A percentile compares a stretch with the other conserved stretches of the same genome.
Evolutionary conservation across 768 basidiomycete species (phyloP).

Genomic region (Hemileccinum impolitum): DNA sequence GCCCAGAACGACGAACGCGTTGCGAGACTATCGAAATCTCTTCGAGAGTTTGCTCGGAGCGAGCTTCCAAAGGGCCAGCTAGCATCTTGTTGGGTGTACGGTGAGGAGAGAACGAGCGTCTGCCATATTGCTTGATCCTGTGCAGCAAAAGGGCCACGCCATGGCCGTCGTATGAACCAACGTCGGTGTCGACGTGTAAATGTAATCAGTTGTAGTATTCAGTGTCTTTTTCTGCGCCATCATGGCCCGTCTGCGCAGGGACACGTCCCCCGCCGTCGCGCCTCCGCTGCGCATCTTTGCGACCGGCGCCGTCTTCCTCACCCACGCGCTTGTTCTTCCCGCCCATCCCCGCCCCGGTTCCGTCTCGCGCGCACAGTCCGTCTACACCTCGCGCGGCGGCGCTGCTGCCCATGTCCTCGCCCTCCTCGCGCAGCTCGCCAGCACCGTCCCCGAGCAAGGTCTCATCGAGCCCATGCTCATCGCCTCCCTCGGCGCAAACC

Average conservation of each 20-base stretch:
- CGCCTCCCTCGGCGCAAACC: constrained; percentile 69
- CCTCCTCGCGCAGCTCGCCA: constrained; percentile 63
- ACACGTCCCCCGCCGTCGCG: constrained; percentile 22
- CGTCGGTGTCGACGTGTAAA: too few species aligned
- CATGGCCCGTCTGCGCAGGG: constrained; percentile 30
- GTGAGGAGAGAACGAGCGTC: too few species aligned
- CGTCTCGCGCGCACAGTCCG: constrained; percentile 68
- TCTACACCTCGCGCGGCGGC: constrained; percentile 65
- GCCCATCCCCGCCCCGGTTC: constrained; percentile 55
- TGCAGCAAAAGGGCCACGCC: too few species aligned
- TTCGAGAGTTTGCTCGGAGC: background rate
- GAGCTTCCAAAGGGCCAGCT: background rate
- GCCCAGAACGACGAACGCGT: background rate
- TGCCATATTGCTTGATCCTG: too few species aligned
- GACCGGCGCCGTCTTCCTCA: constrained; percentile 77
- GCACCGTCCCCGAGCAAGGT: constrained; percentile 25
- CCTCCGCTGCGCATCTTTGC: constrained; percentile 63
- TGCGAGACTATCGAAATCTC: background rate
- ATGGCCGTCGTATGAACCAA: too few species aligned
- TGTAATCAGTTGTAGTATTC: too few species aligned
- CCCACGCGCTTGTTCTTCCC: constrained; percentile 64
- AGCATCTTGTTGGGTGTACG: background rate
- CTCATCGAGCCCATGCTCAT: constrained; percentile 56
- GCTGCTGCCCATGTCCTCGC: constrained; percentile 69
- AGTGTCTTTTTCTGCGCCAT: too few species aligned